phyloP scores from a whole-genome alignment of 345 rosid genomes.

The Psidium guajava region DNA sequence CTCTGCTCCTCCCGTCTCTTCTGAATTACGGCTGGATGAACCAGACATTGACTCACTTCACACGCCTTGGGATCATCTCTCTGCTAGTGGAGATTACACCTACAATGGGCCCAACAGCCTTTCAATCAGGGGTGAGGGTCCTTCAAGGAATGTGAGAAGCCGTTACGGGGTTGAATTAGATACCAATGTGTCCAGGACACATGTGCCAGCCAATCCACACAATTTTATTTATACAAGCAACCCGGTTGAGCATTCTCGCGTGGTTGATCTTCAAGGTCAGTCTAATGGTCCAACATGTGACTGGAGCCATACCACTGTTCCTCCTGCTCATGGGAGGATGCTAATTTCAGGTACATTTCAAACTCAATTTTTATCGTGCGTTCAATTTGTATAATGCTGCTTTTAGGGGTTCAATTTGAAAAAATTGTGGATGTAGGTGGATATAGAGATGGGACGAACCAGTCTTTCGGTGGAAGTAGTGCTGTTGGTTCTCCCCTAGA shows the following conservation, averaged over 20 bases:
- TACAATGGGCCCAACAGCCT: slow-evolving; percentile 27
- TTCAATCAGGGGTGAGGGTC: slow-evolving; percentile 51
- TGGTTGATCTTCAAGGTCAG: slow-evolving; percentile 34
- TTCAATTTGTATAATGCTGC: background rate
- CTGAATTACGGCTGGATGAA: slow-evolving; percentile 45
- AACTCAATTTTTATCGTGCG: background rate
- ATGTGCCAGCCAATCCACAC: slow-evolving; percentile 28
- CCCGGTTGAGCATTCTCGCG: slow-evolving; percentile 28
- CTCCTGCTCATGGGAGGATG: slow-evolving; percentile 48
- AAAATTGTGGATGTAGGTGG: slow-evolving; percentile 41
- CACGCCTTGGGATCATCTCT: slow-evolving; percentile 32
- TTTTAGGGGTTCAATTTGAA: background rate
- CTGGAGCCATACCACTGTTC: slow-evolving; percentile 41
- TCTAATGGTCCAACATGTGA: slow-evolving; percentile 31
- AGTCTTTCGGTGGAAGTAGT: slow-evolving; percentile 28
- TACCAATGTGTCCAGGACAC: slow-evolving; percentile 28
- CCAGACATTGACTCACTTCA: slow-evolving; percentile 35
- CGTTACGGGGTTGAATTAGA: slow-evolving; percentile 59
- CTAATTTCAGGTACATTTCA: slow-evolving; percentile 24
- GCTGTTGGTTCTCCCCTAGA: slow-evolving; percentile 28
- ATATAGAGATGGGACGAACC: slow-evolving; percentile 36
- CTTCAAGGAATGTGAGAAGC: slow-evolving; percentile 71
- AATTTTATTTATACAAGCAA: slow-evolving; percentile 24
- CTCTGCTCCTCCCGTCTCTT: slow-evolving; percentile 39
- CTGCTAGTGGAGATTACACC: slow-evolving; percentile 23